Base-by-base conservation (phyloP, 2,329 filamentous ascomycete genomes). In the Blastomyces parvus region DNA sequence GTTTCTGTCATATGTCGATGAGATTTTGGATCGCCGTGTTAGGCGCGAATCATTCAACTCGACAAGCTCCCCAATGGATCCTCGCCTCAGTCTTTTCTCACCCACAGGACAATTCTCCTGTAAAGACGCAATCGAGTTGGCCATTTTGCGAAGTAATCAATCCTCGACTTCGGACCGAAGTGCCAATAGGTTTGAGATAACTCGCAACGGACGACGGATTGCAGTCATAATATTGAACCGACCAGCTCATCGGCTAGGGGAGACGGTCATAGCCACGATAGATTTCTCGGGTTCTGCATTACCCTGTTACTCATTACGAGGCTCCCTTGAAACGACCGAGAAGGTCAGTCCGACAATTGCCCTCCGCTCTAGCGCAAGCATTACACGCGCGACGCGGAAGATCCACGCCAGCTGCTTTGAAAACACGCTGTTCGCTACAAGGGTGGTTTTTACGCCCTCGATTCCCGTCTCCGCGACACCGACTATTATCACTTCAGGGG, bases 151-250 rank as follows among this genome's bases (percentile, higher is more conserved):
- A 67, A 91, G 90, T 72, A 91, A 91, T 68, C 78, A 87, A 68
- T 82, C 85, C 0, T 80, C 81, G 2, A 82, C 85, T 55, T 83
- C 85, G n/a, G 86, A 87, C 44, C 88, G 91, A 69, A 92, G 89
- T 71, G 85, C 88, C n/a, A 97, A 96, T 70, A 87, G 91, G 48
- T 99, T 97, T 73, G 92, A 96, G 72, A 97, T 99, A 73, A 88
- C 93, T 14, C 88, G 93, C 17, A 92, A 91, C 70, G 92, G 92
- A n/a, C 87, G 87, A 63, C 87, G 87, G n/a, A 92, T 99, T 14
- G 93, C 90, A 2, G 90, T 95, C 6, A 85, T 99, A 62, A 91
- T 92, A 77, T 83, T 99, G 40, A 89, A 92, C 5, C 86, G 94
- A 11, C 91, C 94, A 0, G 87, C 92, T 0, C 97, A 95, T 78